These are phyloP conservation scores for Diddensiella transvaalensis DNA, from an alignment of 805 yeast species.

Conservation along the genomic window DNA sequence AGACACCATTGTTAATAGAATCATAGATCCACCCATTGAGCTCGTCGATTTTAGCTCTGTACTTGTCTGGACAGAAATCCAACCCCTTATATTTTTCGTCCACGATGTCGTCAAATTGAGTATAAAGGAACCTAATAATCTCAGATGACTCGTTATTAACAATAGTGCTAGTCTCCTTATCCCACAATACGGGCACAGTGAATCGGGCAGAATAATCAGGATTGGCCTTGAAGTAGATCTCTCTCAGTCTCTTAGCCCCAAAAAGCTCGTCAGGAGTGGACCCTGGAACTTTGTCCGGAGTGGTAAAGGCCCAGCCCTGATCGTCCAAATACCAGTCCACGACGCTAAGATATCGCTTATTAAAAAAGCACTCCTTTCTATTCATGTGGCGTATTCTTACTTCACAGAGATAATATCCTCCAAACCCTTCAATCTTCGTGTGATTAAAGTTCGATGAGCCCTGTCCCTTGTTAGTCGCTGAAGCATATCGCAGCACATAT, in stretches of 20 bases:
- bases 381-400: neutral
- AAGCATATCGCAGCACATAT: neutral
- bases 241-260: slow-evolving; percentile 56
- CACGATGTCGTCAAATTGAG: slow-evolving; percentile 54
- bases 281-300: slow-evolving; percentile 44
- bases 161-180: slow-evolving; percentile 72
- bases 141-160: slow-evolving; percentile 92
- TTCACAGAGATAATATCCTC: slow-evolving; percentile 40
- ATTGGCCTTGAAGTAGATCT: slow-evolving; percentile 71
- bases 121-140: slow-evolving; percentile 77
- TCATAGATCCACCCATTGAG: slow-evolving; percentile 80
- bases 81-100: slow-evolving; percentile 46
- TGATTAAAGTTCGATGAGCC: slow-evolving; percentile 79
- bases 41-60: slow-evolving; percentile 62
- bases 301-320: slow-evolving; percentile 84
- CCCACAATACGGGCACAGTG: slow-evolving; percentile 95
- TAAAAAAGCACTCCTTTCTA: neutral
- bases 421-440: slow-evolving; percentile 71
- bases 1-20: slow-evolving; percentile 86
- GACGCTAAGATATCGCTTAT: slow-evolving; percentile 42
- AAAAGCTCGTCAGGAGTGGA: slow-evolving; percentile 58
- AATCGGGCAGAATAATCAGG: slow-evolving; percentile 76
- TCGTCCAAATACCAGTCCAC: slow-evolving; percentile 90
- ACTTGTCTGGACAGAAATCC: slow-evolving; percentile 59
- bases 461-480: too few relatives aligned